phyloP scores from a whole-genome alignment of 1,139 yeast genomes.

The Protomyces inundatus region DNA sequence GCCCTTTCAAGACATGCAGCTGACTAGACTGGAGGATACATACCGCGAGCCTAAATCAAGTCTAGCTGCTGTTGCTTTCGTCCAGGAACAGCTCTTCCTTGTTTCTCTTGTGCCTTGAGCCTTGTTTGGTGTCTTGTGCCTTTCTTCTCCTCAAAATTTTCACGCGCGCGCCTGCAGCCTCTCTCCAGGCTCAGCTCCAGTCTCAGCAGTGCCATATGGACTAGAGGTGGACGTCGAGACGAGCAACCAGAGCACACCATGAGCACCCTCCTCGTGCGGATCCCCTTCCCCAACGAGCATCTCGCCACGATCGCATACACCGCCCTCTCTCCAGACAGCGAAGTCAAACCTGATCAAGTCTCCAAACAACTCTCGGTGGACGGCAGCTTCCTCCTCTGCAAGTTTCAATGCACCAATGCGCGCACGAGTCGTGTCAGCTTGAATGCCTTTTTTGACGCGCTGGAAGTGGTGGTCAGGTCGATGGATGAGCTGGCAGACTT shows the following conservation, averaged over 20 bases:
- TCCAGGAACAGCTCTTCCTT: no score
- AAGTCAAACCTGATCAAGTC: conserved; percentile 22
- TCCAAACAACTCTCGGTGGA: background rate
- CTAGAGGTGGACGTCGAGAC: background rate
- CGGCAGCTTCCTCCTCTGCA: background rate
- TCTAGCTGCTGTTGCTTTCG: no score
- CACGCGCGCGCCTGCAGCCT: background rate
- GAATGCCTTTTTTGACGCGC: conserved; percentile 17
- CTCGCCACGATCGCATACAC: conserved; percentile 9
- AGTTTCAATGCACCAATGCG: conserved; percentile 1
- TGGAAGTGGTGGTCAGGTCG: conserved; percentile 14
- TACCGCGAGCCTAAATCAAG: no score
- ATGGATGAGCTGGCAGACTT: conserved; percentile 12
- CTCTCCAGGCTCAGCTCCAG: no score
- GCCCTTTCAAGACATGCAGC: no score
- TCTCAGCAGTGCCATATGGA: background rate
- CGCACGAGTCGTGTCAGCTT: conserved; percentile 17
- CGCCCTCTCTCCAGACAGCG: conserved; percentile 15
- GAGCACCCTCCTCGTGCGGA: conserved; percentile 2
- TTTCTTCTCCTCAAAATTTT: background rate
- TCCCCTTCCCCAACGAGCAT: conserved; percentile 11
- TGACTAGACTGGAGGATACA: no score
- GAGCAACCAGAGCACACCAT: background rate
- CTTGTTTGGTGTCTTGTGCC: background rate
- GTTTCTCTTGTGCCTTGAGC: background rate